Base-by-base conservation (phyloP, 495 filamentous ascomycete species). In the Penicillium canescens region DNA sequence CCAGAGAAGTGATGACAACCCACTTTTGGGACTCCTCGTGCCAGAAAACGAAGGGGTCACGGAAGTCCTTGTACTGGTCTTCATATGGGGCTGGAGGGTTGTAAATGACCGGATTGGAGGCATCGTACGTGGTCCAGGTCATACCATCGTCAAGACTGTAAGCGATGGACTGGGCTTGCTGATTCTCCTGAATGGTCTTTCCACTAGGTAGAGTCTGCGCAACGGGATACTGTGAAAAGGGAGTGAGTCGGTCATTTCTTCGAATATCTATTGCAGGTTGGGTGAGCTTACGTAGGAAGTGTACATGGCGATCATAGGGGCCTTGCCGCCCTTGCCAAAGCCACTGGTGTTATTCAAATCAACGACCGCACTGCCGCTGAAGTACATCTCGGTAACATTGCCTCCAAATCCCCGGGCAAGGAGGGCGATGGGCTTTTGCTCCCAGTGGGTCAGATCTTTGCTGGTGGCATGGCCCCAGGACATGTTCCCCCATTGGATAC, bases 11-110 rank as follows among this genome's bases (percentile, higher is more conserved):
- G 1, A 80, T 71, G 49, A 73, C 73, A 11, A 82, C 69, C 83
- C 82, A 85, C 42, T 68, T 68, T 6, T 70, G 44, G 13, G 70
- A 73, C 1, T 55, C 45, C 6, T 68, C 69, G 44, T 84, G 74
- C 73, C 81, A 79, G 48, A 82, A 67, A 7, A 83, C 73, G 57
- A 81, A 79, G 1, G 83, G 82, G 58, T 85, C 82, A 11, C 83
- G 78, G 64, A 84, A 85, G 35, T 85, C 59, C 31, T 49, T 23
- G 26, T 54, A 65, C 39, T 71, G 62, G 8, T 59, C 54, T 55
- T 54, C 6, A 35, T 57, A 63, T 52, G 56, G 75, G 52, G 59
- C 66, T 4, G 75, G 71, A 0, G 67, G 66, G 42, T 67, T 70
- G 18, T 61, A 56, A 14, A 86, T 76, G 20, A 86, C 70, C 5